A percentile compares a stretch with the other conserved stretches of the same genome.
These are phyloP conservation scores for Apiospora koreana DNA, from an alignment of 2,329 filamentous ascomycete genomes.

Conservation along the genomic window DNA sequence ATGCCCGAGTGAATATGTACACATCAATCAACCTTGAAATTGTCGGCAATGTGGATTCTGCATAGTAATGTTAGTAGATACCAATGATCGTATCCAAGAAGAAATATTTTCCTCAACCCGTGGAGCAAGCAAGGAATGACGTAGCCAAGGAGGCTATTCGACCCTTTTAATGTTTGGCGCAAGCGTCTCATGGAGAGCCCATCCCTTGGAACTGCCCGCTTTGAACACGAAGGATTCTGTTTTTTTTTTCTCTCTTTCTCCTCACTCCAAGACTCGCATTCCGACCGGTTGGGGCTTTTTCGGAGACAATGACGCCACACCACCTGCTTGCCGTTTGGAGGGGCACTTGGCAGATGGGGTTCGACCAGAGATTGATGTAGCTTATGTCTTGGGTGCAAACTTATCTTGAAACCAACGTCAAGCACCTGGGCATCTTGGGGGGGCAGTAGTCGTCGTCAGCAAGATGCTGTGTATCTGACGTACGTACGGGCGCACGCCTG, in stretches of 20 bases:
- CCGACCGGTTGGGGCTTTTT: neutral
- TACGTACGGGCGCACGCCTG: too few species aligned
- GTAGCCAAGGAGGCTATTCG: neutral
- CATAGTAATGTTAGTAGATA: too few species aligned
- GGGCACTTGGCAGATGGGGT: neutral
- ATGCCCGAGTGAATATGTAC: neutral
- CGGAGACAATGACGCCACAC: constrained; percentile 3
- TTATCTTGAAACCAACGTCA: neutral
- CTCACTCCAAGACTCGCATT: neutral
- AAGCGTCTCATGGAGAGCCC: neutral
- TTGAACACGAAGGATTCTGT: too few species aligned
- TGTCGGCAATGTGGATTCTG: neutral
- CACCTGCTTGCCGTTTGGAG: neutral
- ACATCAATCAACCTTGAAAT: too few species aligned
- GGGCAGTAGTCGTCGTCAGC: neutral
- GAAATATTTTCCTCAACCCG: neutral
- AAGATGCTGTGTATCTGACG: too few species aligned
- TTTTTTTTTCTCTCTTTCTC: neutral
- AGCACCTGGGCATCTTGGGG: neutral
- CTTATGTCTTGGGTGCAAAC: neutral
- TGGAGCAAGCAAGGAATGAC: neutral
- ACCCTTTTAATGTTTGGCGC: neutral
- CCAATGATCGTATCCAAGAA: neutral
- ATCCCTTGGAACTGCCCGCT: neutral
- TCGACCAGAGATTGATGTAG: too few species aligned